Evolutionary conservation across 2,329 filamentous ascomycete genomes (phyloP).

Genomic region (Diaporthe capsici): DNA sequence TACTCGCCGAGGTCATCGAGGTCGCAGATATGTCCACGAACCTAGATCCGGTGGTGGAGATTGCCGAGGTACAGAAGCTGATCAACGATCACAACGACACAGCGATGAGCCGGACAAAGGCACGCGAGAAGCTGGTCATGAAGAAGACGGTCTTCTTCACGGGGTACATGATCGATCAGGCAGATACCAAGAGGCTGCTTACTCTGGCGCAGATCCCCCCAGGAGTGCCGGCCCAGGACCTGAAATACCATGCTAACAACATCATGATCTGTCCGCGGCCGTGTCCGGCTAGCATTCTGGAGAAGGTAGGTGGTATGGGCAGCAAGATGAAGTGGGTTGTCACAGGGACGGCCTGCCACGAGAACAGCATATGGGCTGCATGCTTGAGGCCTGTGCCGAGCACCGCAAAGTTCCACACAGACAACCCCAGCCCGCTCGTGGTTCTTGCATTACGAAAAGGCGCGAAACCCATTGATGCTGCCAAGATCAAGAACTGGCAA

Average conservation of each 20-base stretch:
- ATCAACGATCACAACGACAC: slow-evolving; percentile 87
- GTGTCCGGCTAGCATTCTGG: slow-evolving; percentile 78
- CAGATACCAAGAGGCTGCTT: slow-evolving; percentile 80
- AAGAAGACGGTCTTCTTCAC: slow-evolving; percentile 93
- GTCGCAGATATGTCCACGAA: slow-evolving; percentile 82
- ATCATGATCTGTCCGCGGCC: slow-evolving; percentile 90
- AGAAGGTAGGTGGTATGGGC: slow-evolving; percentile 89
- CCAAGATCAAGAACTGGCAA: slow-evolving; percentile 87
- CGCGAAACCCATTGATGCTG: slow-evolving; percentile 83
- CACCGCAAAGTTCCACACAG: slow-evolving; percentile 79
- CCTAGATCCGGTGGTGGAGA: slow-evolving; percentile 83
- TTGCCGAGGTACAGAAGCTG: slow-evolving; percentile 88
- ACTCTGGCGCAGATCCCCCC: slow-evolving; percentile 76
- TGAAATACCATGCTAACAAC: slow-evolving; percentile 88
- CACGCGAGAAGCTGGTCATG: slow-evolving; percentile 72
- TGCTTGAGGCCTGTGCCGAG: slow-evolving; percentile 80
- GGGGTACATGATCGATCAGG: slow-evolving; percentile 84
- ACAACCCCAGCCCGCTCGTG: slow-evolving; percentile 83
- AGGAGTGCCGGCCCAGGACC: slow-evolving; percentile 75
- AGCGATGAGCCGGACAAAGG: slow-evolving; percentile 54
- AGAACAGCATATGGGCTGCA: slow-evolving; percentile 91
- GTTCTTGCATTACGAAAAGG: slow-evolving; percentile 86
- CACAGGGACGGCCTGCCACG: slow-evolving; percentile 79
- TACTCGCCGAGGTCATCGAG: slow-evolving; percentile 86
- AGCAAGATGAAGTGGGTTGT: slow-evolving; percentile 88